Evolutionary conservation across 805 yeast species (phyloP).

Genomic region (Yarrowia porcina): DNA sequence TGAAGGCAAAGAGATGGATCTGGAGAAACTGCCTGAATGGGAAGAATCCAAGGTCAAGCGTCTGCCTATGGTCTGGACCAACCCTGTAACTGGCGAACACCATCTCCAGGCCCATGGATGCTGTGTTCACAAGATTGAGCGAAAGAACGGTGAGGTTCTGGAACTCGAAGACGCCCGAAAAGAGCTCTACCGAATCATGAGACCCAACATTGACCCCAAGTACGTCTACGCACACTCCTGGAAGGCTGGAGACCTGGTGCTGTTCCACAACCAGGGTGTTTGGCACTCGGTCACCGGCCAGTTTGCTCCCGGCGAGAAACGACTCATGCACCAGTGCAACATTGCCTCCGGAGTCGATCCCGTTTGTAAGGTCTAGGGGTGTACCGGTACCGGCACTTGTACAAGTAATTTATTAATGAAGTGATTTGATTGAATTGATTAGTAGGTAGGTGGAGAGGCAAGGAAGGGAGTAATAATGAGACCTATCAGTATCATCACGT

Average conservation of each 20-base stretch:
- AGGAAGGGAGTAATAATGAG: too few species aligned
- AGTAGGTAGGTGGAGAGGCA: too few species aligned
- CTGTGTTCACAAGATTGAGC: constrained; percentile 65
- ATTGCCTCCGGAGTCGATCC: constrained; percentile 82
- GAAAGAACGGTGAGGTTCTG: constrained; percentile 55
- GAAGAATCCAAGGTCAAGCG: constrained; percentile 71
- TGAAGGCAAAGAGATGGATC: constrained; percentile 66
- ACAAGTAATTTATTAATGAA: too few species aligned
- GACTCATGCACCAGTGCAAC: constrained; percentile 92
- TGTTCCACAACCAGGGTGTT: constrained; percentile 84
- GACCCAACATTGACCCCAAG: constrained; percentile 77
- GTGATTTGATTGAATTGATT: too few species aligned
- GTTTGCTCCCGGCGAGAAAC: constrained; percentile 68
- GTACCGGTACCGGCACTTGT: too few species aligned
- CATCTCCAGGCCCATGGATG: constrained; percentile 88
- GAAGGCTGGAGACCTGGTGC: constrained; percentile 79
- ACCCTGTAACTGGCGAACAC: constrained; percentile 77
- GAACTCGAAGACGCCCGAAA: constrained; percentile 72
- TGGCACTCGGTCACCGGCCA: constrained; percentile 93
- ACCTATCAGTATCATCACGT: too few species aligned
- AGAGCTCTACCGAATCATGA: constrained; percentile 68
- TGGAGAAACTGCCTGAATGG: constrained; percentile 78
- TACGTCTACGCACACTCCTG: constrained; percentile 78
- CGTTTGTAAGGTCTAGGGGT: constrained; percentile 29
- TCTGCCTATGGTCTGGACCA: constrained; percentile 88